Evolutionary conservation across 257 asterid genomes (phyloP).

Genomic region (Salvia rosmarinus): DNA sequence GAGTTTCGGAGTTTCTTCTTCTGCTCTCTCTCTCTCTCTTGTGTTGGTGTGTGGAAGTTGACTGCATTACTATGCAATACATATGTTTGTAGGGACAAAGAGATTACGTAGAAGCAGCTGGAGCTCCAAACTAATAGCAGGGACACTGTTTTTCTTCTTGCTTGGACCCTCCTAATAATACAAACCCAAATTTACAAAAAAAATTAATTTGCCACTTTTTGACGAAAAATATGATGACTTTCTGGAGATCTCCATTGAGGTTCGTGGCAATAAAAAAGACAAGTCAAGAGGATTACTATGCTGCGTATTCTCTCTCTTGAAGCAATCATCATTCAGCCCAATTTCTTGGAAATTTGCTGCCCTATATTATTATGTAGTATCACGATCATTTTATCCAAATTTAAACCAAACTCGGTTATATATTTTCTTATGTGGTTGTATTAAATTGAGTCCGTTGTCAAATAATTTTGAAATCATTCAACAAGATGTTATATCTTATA

Average conservation of each 20-base stretch:
- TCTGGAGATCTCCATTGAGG: constrained; percentile 7
- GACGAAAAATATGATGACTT: neutral
- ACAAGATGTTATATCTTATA: neutral
- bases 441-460: no score
- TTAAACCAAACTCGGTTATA: neutral
- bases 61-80: neutral
- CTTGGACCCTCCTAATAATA: constrained; percentile 30
- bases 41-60: neutral
- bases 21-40: neutral
- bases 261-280: constrained; percentile 5
- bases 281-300: neutral
- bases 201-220: constrained; percentile 20
- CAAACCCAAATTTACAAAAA: constrained; percentile 12
- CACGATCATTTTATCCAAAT: neutral
- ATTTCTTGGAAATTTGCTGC: neutral
- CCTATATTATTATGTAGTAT: neutral
- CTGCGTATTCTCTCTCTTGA: neutral
- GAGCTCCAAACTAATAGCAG: constrained; percentile 17
- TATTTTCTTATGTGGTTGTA: neutral
- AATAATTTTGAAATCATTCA: no score
- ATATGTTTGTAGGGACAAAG: constrained; percentile 37
- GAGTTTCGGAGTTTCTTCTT: neutral
- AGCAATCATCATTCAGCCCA: constrained; percentile 3
- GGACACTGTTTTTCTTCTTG: constrained; percentile 32
- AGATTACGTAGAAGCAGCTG: constrained; percentile 33